Evolutionary conservation across 805 yeast genomes (phyloP).

Genomic region (Candida rishiriensis): DNA sequence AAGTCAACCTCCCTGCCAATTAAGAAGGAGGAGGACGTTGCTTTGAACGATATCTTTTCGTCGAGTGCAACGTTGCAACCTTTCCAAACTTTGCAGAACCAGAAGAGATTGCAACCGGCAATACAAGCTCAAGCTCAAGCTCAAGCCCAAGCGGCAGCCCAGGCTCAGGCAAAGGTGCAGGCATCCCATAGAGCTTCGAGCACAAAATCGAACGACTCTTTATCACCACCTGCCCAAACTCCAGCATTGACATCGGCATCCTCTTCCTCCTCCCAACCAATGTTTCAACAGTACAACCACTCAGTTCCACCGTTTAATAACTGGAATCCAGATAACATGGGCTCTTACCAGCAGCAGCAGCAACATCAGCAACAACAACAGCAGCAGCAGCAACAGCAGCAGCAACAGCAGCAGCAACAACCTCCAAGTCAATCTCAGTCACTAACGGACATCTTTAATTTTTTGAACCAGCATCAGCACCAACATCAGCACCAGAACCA

Average conservation of each 20-base stretch:
- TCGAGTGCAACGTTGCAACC: slow-evolving; percentile 10
- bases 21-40: slow-evolving; percentile 20
- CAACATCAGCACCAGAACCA: slow-evolving; percentile 20
- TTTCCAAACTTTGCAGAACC: slow-evolving; percentile 19
- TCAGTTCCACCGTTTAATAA: slow-evolving; percentile 12
- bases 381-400: slow-evolving; percentile 1
- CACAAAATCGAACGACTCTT: slow-evolving; percentile 1
- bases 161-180: slow-evolving; percentile 18
- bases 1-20: slow-evolving; percentile 2
- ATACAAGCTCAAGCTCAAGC: slow-evolving; percentile 9
- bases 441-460: neutral
- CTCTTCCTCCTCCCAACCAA: neutral
- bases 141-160: slow-evolving; percentile 4
- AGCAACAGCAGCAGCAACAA: neutral
- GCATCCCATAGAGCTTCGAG: slow-evolving; percentile 8
- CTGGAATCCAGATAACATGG: slow-evolving; percentile 20
- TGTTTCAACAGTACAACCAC: slow-evolving; percentile 12
- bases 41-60: slow-evolving; percentile 32
- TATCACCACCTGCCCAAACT: neutral
- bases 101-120: slow-evolving; percentile 17
- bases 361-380: slow-evolving; percentile 8
- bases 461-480: slow-evolving; percentile 10
- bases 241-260: slow-evolving; percentile 3
- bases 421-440: slow-evolving; percentile 2
- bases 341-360: slow-evolving; percentile 17